Percentiles rank a stretch among this genome's conserved stretches.
These are phyloP conservation scores for Priceomyces castillae DNA, from an alignment of 805 yeast genomes.

Conservation along the genomic window DNA sequence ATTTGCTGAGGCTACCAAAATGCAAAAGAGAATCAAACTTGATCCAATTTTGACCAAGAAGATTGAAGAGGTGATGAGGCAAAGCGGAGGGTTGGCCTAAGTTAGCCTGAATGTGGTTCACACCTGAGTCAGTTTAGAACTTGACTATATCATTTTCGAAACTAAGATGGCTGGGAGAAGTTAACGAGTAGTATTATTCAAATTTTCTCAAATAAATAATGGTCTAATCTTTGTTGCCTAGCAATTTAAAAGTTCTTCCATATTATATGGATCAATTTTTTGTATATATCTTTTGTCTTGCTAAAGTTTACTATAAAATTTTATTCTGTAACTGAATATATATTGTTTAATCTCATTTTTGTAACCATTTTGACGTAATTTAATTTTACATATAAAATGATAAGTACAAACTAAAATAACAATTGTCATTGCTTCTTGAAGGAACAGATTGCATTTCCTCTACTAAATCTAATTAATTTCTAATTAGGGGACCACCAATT, in stretches of 20 bases:
- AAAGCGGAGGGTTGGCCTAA: slow-evolving; percentile 11
- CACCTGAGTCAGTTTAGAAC: neutral
- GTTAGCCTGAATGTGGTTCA: neutral
- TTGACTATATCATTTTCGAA: neutral
- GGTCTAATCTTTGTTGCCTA: no score
- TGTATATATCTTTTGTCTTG: slow-evolving; percentile 1
- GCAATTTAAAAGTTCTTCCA: neutral
- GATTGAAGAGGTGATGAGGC: slow-evolving; percentile 57
- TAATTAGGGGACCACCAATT: no score
- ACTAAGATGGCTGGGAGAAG: no score
- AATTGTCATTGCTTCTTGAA: no score
- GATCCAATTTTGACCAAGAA: slow-evolving; percentile 65
- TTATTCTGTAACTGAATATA: neutral
- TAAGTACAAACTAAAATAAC: no score
- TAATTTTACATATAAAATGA: neutral
- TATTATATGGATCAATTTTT: neutral
- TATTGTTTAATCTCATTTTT: neutral
- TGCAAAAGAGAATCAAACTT: slow-evolving; percentile 74
- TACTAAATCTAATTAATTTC: no score
- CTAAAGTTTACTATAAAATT: neutral
- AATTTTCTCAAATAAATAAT: no score
- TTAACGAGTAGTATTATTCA: no score
- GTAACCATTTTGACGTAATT: neutral
- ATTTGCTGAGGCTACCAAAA: slow-evolving; percentile 87
- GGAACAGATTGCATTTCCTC: no score